Conservation (phyloP, 2,329 filamentous ascomycete species). For the Aspergillus felis region DNA sequence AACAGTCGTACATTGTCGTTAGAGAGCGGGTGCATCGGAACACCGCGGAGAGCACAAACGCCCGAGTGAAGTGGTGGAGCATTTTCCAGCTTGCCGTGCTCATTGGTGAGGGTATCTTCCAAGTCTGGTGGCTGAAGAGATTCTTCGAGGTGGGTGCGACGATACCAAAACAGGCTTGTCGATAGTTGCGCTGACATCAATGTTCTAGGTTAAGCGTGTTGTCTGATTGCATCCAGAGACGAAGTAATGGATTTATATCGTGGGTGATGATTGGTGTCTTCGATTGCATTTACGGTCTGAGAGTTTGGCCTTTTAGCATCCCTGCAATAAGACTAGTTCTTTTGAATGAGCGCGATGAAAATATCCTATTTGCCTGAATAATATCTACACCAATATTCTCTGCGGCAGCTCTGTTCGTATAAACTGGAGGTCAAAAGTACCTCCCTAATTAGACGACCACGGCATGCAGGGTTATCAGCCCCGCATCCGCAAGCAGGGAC, state of each 20-base stretch:
- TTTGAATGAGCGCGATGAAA: background rate
- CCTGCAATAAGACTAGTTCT: background rate
- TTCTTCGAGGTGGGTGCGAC: slow-evolving; percentile 74
- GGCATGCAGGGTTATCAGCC: background rate
- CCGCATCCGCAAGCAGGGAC: background rate
- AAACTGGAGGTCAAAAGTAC: background rate
- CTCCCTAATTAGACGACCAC: background rate
- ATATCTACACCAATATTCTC: background rate
- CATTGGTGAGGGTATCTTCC: slow-evolving; percentile 88
- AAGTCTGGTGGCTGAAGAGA: slow-evolving; percentile 98
- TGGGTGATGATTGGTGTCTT: background rate
- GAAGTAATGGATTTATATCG: slow-evolving; percentile 1
- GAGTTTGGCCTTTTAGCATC: background rate
- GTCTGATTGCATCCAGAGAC: slow-evolving; percentile 32
- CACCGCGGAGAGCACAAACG: slow-evolving; percentile 97
- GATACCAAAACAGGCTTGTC: background rate
- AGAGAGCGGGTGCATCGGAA: slow-evolving; percentile 96
- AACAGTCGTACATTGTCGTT: slow-evolving; percentile 94
- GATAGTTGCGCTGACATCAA: background rate
- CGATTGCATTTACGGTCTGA: background rate
- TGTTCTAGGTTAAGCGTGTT: slow-evolving; percentile 44
- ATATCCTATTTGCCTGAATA: background rate
- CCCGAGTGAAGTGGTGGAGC: slow-evolving; percentile 99
- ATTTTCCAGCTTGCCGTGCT: slow-evolving; percentile 90
- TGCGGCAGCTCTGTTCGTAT: too few relatives aligned